phyloP scores from a whole-genome alignment of 2,329 filamentous ascomycete species.

The Exophiala lecanii-corni region DNA sequence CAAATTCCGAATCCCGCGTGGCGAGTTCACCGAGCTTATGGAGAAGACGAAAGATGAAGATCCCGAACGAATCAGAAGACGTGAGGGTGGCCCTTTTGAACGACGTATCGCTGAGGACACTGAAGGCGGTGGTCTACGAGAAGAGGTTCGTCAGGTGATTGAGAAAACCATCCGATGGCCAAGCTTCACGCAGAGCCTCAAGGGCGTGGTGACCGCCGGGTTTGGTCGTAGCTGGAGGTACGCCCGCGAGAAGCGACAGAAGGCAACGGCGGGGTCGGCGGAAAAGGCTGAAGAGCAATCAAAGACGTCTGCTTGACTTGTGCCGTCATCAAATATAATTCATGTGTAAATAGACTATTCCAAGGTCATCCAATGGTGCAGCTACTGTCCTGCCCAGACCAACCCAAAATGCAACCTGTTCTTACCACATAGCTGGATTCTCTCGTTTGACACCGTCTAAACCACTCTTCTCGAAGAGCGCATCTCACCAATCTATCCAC shows the following conservation, averaged over 20 bases:
- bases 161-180: slow-evolving; percentile 89
- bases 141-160: slow-evolving; percentile 70
- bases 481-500: not conserved
- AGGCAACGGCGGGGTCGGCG: slow-evolving; percentile 26
- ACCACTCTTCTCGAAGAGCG: not conserved
- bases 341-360: slow-evolving; percentile 11
- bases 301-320: too few relatives aligned
- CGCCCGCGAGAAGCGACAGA: slow-evolving; percentile 69
- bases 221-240: slow-evolving; percentile 67
- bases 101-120: slow-evolving; percentile 71
- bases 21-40: slow-evolving; percentile 82
- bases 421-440: too few relatives aligned
- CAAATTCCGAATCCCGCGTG: slow-evolving; percentile 78
- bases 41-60: slow-evolving; percentile 66
- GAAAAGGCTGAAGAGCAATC: slow-evolving; percentile 8
- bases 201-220: slow-evolving; percentile 77
- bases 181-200: slow-evolving; percentile 79
- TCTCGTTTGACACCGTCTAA: not conserved
- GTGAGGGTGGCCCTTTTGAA: slow-evolving; percentile 81
- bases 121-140: slow-evolving; percentile 56
- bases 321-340: too few relatives aligned
- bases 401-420: slow-evolving; percentile 4
- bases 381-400: slow-evolving; percentile 23
- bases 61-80: slow-evolving; percentile 60
- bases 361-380: slow-evolving; percentile 11